phyloP scores from a whole-genome alignment of 2,329 filamentous ascomycete genomes.

The Pseudocercospora ulei region DNA sequence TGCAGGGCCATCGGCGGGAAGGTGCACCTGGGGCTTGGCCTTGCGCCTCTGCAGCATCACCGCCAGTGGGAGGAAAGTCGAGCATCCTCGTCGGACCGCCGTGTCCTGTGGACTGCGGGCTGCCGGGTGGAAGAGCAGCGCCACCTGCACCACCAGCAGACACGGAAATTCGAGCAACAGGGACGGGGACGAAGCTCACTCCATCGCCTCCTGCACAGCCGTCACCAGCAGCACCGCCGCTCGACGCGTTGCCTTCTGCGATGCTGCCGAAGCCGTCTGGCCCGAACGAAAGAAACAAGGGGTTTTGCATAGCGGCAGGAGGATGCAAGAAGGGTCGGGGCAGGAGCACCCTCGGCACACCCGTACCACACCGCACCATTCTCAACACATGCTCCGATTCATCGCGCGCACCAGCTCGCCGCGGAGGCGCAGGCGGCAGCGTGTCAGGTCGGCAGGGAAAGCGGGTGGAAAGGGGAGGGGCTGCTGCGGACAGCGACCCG shows the following conservation, averaged over 20 bases:
- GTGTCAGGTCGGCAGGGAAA: no score
- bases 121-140: not conserved
- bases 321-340: no score
- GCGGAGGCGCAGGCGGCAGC: not conserved
- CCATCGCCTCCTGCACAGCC: constrained; percentile 3
- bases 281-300: no score
- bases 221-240: constrained; percentile 5
- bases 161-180: constrained; percentile 3
- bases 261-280: no score
- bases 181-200: constrained; percentile 8
- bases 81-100: constrained; percentile 25
- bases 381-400: no score
- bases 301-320: no score
- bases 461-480: not conserved
- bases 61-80: constrained; percentile 22
- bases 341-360: no score
- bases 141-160: constrained; percentile 6
- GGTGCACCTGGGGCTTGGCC: constrained; percentile 6
- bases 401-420: no score
- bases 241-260: constrained; percentile 1
- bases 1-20: constrained; percentile 8
- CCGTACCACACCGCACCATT: no score
- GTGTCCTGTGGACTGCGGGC: constrained; percentile 21
- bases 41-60: not conserved
- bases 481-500: not conserved